Percentiles rank a stretch among this genome's conserved stretches.
phyloP scores from a whole-genome alignment of 768 basidiomycete genomes.

The Boletus sp. region DNA sequence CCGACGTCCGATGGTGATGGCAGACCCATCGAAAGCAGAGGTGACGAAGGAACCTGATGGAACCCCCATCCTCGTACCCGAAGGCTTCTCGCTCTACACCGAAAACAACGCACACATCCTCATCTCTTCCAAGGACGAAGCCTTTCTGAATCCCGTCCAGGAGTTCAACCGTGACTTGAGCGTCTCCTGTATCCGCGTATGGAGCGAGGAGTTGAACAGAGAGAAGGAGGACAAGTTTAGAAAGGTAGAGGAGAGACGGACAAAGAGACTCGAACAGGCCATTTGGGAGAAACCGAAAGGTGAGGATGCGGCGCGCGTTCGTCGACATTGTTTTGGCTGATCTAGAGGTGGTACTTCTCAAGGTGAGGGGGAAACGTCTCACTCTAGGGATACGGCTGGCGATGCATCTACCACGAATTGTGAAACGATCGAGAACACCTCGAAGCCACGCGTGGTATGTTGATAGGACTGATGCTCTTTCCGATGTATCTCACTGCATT shows the following conservation, averaged over 20 bases:
- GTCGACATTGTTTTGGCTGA: constrained; percentile 1
- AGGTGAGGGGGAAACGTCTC: background rate
- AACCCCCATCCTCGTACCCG: constrained; percentile 50
- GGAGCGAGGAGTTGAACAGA: constrained; percentile 73
- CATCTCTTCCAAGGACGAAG: constrained; percentile 65
- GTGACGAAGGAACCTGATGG: background rate
- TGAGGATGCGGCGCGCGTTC: constrained; percentile 25
- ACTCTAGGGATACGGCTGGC: background rate
- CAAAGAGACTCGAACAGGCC: constrained; percentile 33
- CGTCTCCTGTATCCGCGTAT: constrained; percentile 85
- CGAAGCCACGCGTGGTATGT: constrained; percentile 27
- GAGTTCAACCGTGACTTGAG: constrained; percentile 97
- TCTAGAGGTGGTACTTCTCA: background rate
- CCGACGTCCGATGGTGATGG: constrained; percentile 7
- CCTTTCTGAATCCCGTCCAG: constrained; percentile 96
- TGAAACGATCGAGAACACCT: constrained; percentile 1
- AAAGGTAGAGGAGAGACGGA: constrained; percentile 49
- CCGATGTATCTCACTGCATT: constrained; percentile 1
- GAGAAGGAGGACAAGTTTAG: constrained; percentile 64
- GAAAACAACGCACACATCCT: constrained; percentile 84
- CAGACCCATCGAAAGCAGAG: background rate
- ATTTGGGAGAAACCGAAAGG: constrained; percentile 46
- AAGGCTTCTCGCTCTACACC: constrained; percentile 74
- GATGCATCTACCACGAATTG: background rate
- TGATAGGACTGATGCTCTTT: background rate